Evolutionary conservation across 371 early-diverging fungal genomes (phyloP), one percentile per base, ranked within the genome.

Genomic region (Massospora cicadina): DNA sequence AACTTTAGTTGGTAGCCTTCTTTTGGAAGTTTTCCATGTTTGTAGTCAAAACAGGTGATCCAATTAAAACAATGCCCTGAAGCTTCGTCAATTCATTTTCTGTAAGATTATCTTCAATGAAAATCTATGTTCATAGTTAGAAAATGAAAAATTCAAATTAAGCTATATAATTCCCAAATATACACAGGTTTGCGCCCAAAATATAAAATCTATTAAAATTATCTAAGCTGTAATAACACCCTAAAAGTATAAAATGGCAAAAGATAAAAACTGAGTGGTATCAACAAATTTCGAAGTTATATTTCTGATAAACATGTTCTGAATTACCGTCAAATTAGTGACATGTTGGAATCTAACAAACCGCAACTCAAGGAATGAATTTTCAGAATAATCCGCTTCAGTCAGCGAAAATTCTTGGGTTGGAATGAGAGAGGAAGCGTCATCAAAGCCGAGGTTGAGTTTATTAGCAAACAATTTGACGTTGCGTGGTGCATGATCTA

Each of bases 311-410:
- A n/a, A n/a, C n/a, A n/a, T n/a, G 24, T 33, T 33, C 28, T 10
- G 55, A 66, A 67, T 64, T 75, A 82, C 80, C 69, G 80, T 76
- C 60, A 89, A 64, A 58, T 74, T 81, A 62, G 71, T 83, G 31
- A 95, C 83, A 66, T 79, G 85, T 75, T 95, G 96, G 77, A 91
- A 95, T 69, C 89, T 88, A 66, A 95, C 96, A 74, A 88, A 95
- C 64, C 88, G 84, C 72, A 94, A 79, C 13, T 81, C 78, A 12
- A 80, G 78, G n/a, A 83, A 70, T 3, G 75, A 77, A 53, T 84
- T 77, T 32, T 76, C 79, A 65, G 79, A 79, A 68, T 86, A 91
- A 60, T 85, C 81, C 29, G 76, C 76, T 63, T 80, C 79, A 5
- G 77, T 74, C 66, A 94, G 68, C 54, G 79, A 82, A 33, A 93